A percentile compares a stretch with the other conserved stretches of the same genome.
Conservation (phyloP, 805 yeast genomes). For the Candida taoyuanica region DNA sequence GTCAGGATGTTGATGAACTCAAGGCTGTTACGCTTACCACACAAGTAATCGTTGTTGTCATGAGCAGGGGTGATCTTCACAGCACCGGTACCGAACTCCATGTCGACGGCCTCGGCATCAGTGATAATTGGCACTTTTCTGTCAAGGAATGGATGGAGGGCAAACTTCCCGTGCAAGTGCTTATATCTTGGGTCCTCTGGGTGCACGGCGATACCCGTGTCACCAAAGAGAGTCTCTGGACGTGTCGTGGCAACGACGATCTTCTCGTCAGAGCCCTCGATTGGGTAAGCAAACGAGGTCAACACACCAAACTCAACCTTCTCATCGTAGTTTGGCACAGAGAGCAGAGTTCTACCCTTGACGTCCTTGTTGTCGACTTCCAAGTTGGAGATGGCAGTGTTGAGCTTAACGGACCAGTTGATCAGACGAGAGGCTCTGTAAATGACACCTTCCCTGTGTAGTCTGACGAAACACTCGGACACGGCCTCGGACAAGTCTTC, state of each 20-base stretch:
- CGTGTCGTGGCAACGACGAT: constrained; percentile 95
- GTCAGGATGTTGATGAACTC: constrained; percentile 88
- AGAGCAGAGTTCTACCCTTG: constrained; percentile 71
- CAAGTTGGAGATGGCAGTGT: constrained; percentile 92
- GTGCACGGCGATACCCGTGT: constrained; percentile 96
- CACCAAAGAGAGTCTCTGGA: constrained; percentile 98
- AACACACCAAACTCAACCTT: constrained; percentile 94
- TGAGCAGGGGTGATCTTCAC: constrained; percentile 99
- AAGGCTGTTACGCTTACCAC: constrained; percentile 90
- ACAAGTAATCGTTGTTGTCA: constrained; percentile 92
- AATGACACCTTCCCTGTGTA: constrained; percentile 92
- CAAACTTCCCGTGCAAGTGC: constrained; percentile 92
- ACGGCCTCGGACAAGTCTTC: constrained; percentile 78
- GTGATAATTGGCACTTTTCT: constrained; percentile 83
- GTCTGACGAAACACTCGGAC: constrained; percentile 80
- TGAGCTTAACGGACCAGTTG: constrained; percentile 93
- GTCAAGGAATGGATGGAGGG: constrained; percentile 84
- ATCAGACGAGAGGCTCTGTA: constrained; percentile 91
- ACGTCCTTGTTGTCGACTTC: constrained; percentile 93
- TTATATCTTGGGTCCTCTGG: constrained; percentile 90
- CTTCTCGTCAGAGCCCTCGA: constrained; percentile 80
- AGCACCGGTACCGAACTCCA: constrained; percentile 99
- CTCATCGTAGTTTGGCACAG: constrained; percentile 87
- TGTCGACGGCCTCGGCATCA: constrained; percentile 92
- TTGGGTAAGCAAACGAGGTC: constrained; percentile 91